Evolutionary conservation across 2,329 filamentous ascomycete genomes (phyloP).

Genomic region (Ophiocordyceps camponoti-saundersi): DNA sequence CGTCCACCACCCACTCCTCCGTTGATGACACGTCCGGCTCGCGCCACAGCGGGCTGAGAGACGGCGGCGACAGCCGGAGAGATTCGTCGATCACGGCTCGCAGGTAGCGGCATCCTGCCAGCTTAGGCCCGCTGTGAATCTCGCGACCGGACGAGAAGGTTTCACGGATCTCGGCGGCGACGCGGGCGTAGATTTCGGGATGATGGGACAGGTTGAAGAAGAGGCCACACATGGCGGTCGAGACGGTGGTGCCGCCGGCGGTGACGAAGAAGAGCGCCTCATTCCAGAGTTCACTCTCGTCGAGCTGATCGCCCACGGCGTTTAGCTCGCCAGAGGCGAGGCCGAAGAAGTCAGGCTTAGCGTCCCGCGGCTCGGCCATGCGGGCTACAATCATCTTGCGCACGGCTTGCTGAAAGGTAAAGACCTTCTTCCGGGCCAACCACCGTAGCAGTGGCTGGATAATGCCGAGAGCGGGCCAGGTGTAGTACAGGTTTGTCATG

Average conservation of each 20-base stretch:
- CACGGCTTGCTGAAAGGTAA: neutral
- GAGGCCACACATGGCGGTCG: neutral
- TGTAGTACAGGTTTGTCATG: constrained; percentile 1
- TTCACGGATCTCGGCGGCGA: constrained; percentile 1
- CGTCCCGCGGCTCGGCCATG: neutral
- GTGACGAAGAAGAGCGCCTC: neutral
- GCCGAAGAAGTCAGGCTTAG: neutral
- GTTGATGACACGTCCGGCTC: neutral
- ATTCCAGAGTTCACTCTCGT: constrained; percentile 1
- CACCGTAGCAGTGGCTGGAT: neutral
- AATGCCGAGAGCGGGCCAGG: neutral
- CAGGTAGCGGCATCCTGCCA: constrained; percentile 1
- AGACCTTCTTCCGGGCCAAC: neutral
- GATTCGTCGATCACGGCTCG: constrained; percentile 1
- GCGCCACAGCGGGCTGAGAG: constrained; percentile 1
- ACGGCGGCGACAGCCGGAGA: constrained; percentile 1
- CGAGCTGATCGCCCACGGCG: neutral
- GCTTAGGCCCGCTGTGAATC: neutral
- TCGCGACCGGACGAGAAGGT: constrained; percentile 1
- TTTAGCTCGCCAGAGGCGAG: neutral
- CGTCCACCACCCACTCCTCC: neutral
- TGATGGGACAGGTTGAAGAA: constrained; percentile 1
- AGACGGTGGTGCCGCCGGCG: neutral
- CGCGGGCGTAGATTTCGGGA: neutral
- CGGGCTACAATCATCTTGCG: neutral